Conservation (phyloP, 306 rosid species). For the Carpinus viminea region DNA sequence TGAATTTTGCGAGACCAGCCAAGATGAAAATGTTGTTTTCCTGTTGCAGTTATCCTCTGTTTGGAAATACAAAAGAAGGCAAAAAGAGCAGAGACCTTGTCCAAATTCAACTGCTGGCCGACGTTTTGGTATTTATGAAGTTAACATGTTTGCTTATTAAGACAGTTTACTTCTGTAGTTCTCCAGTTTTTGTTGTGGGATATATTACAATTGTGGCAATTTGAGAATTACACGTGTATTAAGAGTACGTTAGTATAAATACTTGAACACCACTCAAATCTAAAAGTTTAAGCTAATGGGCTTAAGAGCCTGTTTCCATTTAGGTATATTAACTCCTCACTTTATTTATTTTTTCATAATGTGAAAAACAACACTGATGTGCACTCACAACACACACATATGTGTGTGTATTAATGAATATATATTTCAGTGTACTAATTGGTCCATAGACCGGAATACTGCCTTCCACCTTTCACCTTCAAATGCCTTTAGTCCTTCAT, state of each 20-base stretch:
- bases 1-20: not conserved
- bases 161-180: not conserved
- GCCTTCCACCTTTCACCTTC: not conserved
- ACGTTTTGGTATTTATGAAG: slow-evolving; percentile 51
- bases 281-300: too few relatives aligned
- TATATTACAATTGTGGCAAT: not conserved
- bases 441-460: not conserved
- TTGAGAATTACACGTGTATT: not conserved
- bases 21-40: not conserved
- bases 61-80: slow-evolving; percentile 84
- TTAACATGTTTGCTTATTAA: not conserved
- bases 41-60: slow-evolving; percentile 71
- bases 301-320: too few relatives aligned
- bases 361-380: too few relatives aligned
- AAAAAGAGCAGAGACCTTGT: slow-evolving; percentile 85
- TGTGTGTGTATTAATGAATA: too few relatives aligned
- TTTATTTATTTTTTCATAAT: too few relatives aligned
- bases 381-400: too few relatives aligned
- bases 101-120: slow-evolving; percentile 59
- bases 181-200: not conserved
- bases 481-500: not conserved
- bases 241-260: not conserved
- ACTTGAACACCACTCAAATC: too few relatives aligned
- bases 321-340: too few relatives aligned
- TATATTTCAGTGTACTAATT: not conserved